Base-by-base conservation (phyloP, 1,284 basidiomycete species). In the Pulchroboletus neoregius region DNA sequence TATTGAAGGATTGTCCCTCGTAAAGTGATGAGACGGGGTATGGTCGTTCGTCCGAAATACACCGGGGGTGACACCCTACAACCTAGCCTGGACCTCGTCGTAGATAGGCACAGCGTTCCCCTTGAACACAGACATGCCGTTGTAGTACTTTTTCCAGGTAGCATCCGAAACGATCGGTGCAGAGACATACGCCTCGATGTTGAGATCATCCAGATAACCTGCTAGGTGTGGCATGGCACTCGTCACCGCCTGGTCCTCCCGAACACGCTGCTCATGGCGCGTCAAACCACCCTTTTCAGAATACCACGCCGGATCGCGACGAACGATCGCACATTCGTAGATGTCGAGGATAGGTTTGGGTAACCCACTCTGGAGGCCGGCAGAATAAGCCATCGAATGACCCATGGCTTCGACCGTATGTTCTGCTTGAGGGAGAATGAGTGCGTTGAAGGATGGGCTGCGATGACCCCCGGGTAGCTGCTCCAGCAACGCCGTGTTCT, bases 261-360 rank as follows among this genome's bases (percentile, higher is more conserved):
- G 70, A 10, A 67, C 48, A 11, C 72, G 68, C 53, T 78, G 76
- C 13, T 62, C 56, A 49, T 68, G 60, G 18, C 75, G 68, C 8
- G 67, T 64, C 31, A 78, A 47, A 1, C 70, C 67, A 8, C 57
- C 72, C 46, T 70, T 58, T 54, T 79, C 78, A 22, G 71, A 67
- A 53, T 77, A 79, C 78, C 78, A 79, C 8, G 72, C 74, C 27
- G 73, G 64, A 50, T 80, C 77, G 49, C 69, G 68, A 26, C 71
- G 68, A 40, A 79, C 71, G 35, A 72, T 69, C 5, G 70, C 68
- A 46, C 68, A 73, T 57, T 77, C 76, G 53, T 76, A 80, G 9
- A 79, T 57, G 46, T 79, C 74, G n/a, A 80, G 64, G 30, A 80
- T 67, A 11, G 69, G 66, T 53, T 67, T 61, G 2, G 75, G 73